Conservation (phyloP, 768 basidiomycete genomes). For the Tylopilus plumbeoviolaceoides region DNA sequence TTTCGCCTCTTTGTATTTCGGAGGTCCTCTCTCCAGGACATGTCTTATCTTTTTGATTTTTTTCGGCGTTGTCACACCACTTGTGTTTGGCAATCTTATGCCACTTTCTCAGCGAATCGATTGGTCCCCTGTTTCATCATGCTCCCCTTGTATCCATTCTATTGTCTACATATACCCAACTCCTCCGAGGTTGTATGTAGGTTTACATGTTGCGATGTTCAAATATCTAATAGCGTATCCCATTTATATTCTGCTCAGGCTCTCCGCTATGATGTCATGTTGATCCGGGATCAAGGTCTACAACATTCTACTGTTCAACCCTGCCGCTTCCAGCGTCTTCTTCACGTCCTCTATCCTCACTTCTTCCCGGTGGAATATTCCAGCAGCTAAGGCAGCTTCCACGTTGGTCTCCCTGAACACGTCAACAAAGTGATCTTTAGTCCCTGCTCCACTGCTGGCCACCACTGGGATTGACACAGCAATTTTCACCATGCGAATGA, state of each 20-base stretch:
- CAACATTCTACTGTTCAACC: constrained; percentile 45
- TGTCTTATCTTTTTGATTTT: neutral
- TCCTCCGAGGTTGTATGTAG: constrained; percentile 32
- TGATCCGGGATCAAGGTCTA: constrained; percentile 3
- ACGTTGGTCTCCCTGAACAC: constrained; percentile 77
- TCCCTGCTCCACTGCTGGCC: constrained; percentile 92
- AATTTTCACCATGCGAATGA: constrained; percentile 70
- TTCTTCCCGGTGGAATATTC: constrained; percentile 92
- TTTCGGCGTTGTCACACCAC: neutral
- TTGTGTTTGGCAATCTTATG: constrained; percentile 1
- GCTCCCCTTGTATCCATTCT: constrained; percentile 31
- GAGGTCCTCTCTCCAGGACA: constrained; percentile 6
- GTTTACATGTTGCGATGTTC: constrained; percentile 24
- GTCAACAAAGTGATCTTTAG: constrained; percentile 76
- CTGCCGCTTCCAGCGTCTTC: constrained; percentile 40
- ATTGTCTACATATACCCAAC: constrained; percentile 32
- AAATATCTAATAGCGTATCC: constrained; percentile 30
- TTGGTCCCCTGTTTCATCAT: constrained; percentile 12
- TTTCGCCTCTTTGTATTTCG: constrained; percentile 1
- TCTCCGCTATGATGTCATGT: neutral
- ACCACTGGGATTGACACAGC: constrained; percentile 88
- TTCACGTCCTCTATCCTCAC: constrained; percentile 85
- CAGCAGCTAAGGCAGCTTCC: constrained; percentile 93
- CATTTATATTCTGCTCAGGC: constrained; percentile 10
- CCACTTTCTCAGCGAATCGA: constrained; percentile 1